These are phyloP conservation scores for Dichomitus squalens DNA, from an alignment of 1,284 basidiomycete species.

Conservation along the genomic window DNA sequence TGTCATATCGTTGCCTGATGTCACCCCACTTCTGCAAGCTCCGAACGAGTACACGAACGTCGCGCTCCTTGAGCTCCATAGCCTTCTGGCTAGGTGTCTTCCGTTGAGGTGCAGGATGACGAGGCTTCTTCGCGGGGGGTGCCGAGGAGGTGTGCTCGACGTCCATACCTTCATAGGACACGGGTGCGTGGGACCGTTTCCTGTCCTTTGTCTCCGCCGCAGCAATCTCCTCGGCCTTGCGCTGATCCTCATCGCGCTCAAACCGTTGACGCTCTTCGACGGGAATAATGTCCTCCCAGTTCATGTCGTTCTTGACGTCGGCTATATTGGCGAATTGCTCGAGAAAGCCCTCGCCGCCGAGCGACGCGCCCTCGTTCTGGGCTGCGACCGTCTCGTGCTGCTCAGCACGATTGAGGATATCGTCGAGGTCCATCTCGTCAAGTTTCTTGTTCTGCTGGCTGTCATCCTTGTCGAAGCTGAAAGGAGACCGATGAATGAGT, in stretches of 20 bases:
- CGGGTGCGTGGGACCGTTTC: conserved; percentile 84
- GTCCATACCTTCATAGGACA: conserved; percentile 92
- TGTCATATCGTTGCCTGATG: conserved; percentile 91
- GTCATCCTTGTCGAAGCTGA: conserved; percentile 96
- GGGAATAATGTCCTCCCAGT: conserved; percentile 99
- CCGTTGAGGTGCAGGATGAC: conserved; percentile 64
- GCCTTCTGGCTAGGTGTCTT: conserved; percentile 91
- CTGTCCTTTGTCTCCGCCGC: conserved; percentile 70
- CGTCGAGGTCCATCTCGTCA: conserved; percentile 99
- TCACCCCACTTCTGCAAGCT: conserved; percentile 98
- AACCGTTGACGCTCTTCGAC: conserved; percentile 87
- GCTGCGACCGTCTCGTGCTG: conserved; percentile 93
- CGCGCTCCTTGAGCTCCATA: conserved; percentile 96
- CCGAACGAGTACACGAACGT: conserved; percentile 93
- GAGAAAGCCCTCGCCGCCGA: conserved; percentile 96
- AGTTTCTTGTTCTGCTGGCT: conserved; percentile 93
- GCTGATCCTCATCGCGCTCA: conserved; percentile 82
- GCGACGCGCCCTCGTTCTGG: conserved; percentile 79
- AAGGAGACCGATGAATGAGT: conserved; percentile 7
- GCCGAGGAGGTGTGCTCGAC: conserved; percentile 69
- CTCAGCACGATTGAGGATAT: conserved; percentile 96
- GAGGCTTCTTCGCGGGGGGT: conserved; percentile 73
- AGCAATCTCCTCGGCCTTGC: conserved; percentile 66
- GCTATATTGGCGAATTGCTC: conserved; percentile 95
- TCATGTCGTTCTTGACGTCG: conserved; percentile 98